Evolutionary conservation across 2,329 filamentous ascomycete genomes (phyloP), one percentile per base, ranked within the genome.

Genomic region (Fusarium napiforme): DNA sequence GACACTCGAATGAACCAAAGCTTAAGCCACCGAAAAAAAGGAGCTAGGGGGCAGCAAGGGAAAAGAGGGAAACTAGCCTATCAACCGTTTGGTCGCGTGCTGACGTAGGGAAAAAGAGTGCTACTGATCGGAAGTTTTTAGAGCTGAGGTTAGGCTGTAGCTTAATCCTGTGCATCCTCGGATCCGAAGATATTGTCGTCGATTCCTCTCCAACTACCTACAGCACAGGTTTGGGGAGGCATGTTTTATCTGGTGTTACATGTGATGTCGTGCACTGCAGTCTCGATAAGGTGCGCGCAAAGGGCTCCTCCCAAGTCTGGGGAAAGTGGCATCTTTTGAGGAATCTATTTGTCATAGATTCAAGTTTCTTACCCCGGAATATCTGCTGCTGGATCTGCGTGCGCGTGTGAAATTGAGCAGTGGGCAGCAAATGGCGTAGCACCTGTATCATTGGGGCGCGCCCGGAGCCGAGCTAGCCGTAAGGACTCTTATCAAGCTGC

Each of bases 311-410:
- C 11, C 28, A n/a, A 65, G 55, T 69, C 67, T 49, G 67, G 67
- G 67, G 67, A 71, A 71, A 70, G 49, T 60, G 28, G 47, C 50
- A 50, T 70, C n/a, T 47, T 59, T 43, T 60, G 67, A 60, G 53
- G 42, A 71, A 71, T 59, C 67, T 65, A 71, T 71, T 71, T 70
- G 67, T 69, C 67, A 69, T 69, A 70, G 67, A 70, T 69, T 69
- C 66, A 49, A 42, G 12, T 68, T 46, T 40, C 26, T 58, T 59
- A 70, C 67, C 67, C 67, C 67, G 36, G 60, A 60, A 53, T 69
- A 57, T 71, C 60, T 66, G 15, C 16, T 64, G 58, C 43, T 53
- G 61, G 60, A 55, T 70, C 50, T 32, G 42, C 32, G 18, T 47
- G 5, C 50, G 5, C 34, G 34, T 55, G 50, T 40, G 50, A 55